A percentile compares a stretch with the other conserved stretches of the same genome.
phyloP scores from a whole-genome alignment of 495 filamentous ascomycete genomes.

The Rusavskia elegans region DNA sequence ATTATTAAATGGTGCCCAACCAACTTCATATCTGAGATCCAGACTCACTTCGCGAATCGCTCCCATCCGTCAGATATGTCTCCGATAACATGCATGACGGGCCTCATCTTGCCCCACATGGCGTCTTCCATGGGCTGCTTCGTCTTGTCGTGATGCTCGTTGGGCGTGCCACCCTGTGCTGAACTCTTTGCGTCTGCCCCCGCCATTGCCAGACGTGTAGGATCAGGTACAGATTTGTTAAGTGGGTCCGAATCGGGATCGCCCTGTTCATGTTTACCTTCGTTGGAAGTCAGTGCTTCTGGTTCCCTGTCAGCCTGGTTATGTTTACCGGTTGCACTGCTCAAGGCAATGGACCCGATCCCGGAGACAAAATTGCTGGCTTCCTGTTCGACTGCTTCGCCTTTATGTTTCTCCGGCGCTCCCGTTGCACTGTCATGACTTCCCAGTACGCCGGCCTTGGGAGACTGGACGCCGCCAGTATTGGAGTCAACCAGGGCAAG shows the following conservation, averaged over 20 bases:
- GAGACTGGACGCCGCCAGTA: slow-evolving; percentile 51
- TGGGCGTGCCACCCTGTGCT: slow-evolving; percentile 27
- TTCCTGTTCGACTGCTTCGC: slow-evolving; percentile 76
- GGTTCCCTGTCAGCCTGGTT: slow-evolving; percentile 29
- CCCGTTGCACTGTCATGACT: slow-evolving; percentile 68
- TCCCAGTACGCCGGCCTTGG: slow-evolving; percentile 51
- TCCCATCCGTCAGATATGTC: slow-evolving; percentile 70
- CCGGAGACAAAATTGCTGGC: slow-evolving; percentile 67
- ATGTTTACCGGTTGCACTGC: slow-evolving; percentile 60
- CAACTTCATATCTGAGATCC: too few species aligned
- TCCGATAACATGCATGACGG: slow-evolving; percentile 59
- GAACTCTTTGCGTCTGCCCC: slow-evolving; percentile 43
- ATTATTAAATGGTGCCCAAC: background rate
- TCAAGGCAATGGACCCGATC: slow-evolving; percentile 57
- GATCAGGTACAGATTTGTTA: slow-evolving; percentile 39
- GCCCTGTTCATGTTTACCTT: slow-evolving; percentile 51
- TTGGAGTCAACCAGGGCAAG: slow-evolving; percentile 45
- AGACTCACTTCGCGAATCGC: slow-evolving; percentile 56
- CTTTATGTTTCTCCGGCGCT: slow-evolving; percentile 68
- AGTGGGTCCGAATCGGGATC: slow-evolving; percentile 24
- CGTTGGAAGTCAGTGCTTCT: slow-evolving; percentile 50
- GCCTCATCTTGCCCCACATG: slow-evolving; percentile 60
- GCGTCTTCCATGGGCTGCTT: slow-evolving; percentile 69
- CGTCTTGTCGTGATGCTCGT: slow-evolving; percentile 55
- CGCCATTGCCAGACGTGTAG: slow-evolving; percentile 34